Percentiles rank a stretch among this genome's conserved stretches.
Conservation (phyloP, 768 basidiomycete genomes). For the Tulasnella sp. region DNA sequence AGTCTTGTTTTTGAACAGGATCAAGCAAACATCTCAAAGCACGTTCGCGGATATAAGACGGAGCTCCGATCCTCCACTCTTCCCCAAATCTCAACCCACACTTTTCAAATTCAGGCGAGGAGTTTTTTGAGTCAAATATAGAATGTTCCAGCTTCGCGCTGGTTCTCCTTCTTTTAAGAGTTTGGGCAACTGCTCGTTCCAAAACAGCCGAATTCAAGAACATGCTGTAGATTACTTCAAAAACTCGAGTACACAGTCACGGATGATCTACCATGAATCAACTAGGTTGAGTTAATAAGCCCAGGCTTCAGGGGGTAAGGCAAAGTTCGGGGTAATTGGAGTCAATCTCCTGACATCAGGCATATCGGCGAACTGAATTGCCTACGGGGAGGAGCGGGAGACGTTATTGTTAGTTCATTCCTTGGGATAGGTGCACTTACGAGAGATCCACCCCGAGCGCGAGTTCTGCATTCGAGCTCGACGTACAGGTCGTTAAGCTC, state of each 20-base stretch:
- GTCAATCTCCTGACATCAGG: neutral
- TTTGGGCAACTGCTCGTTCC: neutral
- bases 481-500: neutral
- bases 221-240: neutral
- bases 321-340: neutral
- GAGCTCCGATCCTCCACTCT: neutral
- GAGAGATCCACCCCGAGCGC: neutral
- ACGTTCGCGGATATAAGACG: neutral
- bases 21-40: neutral
- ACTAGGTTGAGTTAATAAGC: neutral
- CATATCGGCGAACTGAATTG: neutral
- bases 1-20: neutral
- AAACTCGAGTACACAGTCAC: neutral
- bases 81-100: neutral
- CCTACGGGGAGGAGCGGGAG: neutral
- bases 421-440: neutral
- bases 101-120: neutral
- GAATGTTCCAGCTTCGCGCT: neutral
- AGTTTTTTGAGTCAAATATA: neutral
- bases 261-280: neutral
- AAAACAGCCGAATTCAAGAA: neutral
- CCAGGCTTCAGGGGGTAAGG: neutral
- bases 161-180: neutral
- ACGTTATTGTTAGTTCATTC: neutral
- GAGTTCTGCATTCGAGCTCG: neutral